These are phyloP conservation scores for Tagetes patula DNA, from an alignment of 129 eudicot genomes.

Conservation along the genomic window DNA sequence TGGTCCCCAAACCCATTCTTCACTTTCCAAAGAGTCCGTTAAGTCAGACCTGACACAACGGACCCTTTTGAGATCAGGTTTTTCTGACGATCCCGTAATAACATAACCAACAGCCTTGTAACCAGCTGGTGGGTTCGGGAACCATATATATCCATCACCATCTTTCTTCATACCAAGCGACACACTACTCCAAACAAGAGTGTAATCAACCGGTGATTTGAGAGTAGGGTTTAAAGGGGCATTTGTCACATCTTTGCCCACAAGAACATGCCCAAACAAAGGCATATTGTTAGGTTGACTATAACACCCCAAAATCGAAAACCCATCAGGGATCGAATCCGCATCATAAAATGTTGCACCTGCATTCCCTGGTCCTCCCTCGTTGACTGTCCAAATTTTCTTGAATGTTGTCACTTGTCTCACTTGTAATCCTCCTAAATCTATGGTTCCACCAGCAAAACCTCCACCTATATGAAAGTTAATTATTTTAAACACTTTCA, in stretches of 20 bases:
- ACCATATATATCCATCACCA: constrained; percentile 63
- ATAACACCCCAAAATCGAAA: constrained; percentile 46
- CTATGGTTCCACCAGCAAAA: constrained; percentile 57
- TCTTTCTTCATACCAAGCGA: constrained; percentile 52
- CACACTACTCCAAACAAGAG: constrained; percentile 76
- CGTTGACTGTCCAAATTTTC: constrained; percentile 56
- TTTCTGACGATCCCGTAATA: constrained; percentile 49
- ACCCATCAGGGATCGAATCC: constrained; percentile 50
- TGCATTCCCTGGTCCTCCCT: constrained; percentile 52
- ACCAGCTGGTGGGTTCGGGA: constrained; percentile 65
- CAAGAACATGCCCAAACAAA: constrained; percentile 50
- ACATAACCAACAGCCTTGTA: constrained; percentile 64
- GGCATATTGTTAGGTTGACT: constrained; percentile 55
- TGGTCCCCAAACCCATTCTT: constrained; percentile 68
- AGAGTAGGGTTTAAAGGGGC: constrained; percentile 31
- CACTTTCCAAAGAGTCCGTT: constrained; percentile 45
- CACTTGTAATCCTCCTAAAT: constrained; percentile 64
- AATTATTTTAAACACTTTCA: neutral
- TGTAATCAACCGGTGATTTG: constrained; percentile 51
- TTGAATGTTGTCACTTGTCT: constrained; percentile 48
- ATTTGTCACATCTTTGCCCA: constrained; percentile 43
- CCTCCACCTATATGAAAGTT: constrained; percentile 36
- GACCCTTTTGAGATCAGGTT: constrained; percentile 51
- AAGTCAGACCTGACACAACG: constrained; percentile 66
- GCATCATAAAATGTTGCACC: constrained; percentile 41